Conservation (phyloP, 2,329 filamentous ascomycete species). For the Colletotrichum graminicola region DNA sequence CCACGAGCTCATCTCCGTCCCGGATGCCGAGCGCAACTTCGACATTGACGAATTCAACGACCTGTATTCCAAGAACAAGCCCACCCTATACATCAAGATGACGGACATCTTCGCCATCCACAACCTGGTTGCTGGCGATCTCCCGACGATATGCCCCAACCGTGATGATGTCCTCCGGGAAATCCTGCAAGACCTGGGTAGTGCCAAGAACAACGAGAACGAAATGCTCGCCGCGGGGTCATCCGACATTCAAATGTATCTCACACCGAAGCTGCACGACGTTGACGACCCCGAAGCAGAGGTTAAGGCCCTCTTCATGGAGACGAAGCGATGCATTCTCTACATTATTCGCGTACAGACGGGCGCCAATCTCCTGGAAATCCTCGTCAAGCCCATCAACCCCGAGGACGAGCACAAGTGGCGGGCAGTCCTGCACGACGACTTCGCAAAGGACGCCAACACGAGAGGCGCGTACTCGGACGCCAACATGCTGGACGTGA, state of each 20-base stretch:
- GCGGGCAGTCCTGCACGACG: constrained; percentile 83
- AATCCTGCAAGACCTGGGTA: constrained; percentile 92
- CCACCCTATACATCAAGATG: constrained; percentile 99
- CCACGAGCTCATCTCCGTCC: constrained; percentile 82
- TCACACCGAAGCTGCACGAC: constrained; percentile 90
- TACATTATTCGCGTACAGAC: constrained; percentile 98
- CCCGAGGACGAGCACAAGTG: constrained; percentile 92
- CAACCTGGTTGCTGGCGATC: constrained; percentile 84
- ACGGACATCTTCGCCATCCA: constrained; percentile 97
- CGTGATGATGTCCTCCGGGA: constrained; percentile 91
- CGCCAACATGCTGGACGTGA: constrained; percentile 88
- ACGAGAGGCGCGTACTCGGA: constrained; percentile 91
- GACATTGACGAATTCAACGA: constrained; percentile 99
- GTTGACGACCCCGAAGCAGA: constrained; percentile 93
- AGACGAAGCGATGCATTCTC: constrained; percentile 95
- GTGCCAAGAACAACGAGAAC: constrained; percentile 94
- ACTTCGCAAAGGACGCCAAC: constrained; percentile 76
- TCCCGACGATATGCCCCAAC: constrained; percentile 80
- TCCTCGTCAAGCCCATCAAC: constrained; percentile 89
- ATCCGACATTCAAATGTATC: constrained; percentile 89
- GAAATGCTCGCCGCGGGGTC: constrained; percentile 90
- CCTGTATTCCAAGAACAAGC: constrained; percentile 94
- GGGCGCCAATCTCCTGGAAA: constrained; percentile 91
- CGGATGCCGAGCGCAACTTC: constrained; percentile 90
- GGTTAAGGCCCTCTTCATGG: constrained; percentile 94